Base-by-base conservation (phyloP, 1,139 yeast genomes). In the Debaryomyces nepalensis region DNA sequence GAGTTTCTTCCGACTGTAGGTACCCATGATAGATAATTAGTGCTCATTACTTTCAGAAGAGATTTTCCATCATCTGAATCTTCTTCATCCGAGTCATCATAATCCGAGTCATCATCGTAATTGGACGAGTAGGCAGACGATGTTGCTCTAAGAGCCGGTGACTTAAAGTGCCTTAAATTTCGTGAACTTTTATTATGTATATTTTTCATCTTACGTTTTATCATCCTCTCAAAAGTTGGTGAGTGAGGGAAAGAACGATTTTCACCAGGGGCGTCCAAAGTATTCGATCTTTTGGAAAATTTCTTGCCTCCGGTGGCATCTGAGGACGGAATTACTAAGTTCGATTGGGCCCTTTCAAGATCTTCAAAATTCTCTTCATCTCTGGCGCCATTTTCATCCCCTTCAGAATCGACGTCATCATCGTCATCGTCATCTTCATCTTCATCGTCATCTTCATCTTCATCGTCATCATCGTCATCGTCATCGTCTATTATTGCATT, bases 1-100 rank as follows among this genome's bases (percentile, higher is more conserved):
- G 99, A 93, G 63, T 95, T 95, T 60, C 98, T 79, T n/a, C 97
- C 99, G 37, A 95, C 78, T 0, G 90, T 89, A 0, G 99, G 98
- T 20, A 78, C 79, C 91, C 96, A 91, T 0, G 97, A 89, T 30
- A 93, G 70, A 55, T 91, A 93, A 49, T 73, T 75, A 0, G 82
- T 68, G 43, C 82, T 77, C 77, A 76, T 77, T 27, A 52, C 54
- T 36, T 59, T 48, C 5, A 59, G 41, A 24, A 61, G 50, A 4
- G 55, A 45, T 35, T 40, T 27, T 10, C 52, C 49, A 27, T 48
- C 50, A 23, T 53, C 53, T 10, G 52, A 58, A 18, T 51, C 54
- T 33, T 58, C 61, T 3, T 51, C 51, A 19, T 51, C 54, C 38
- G 23, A n/a, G 16, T 24, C 16, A 5, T 34, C 37, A 19, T 24